Evolutionary conservation across 176 grass and related monocot species (phyloP).

Genomic region (Olyra latifolia): DNA sequence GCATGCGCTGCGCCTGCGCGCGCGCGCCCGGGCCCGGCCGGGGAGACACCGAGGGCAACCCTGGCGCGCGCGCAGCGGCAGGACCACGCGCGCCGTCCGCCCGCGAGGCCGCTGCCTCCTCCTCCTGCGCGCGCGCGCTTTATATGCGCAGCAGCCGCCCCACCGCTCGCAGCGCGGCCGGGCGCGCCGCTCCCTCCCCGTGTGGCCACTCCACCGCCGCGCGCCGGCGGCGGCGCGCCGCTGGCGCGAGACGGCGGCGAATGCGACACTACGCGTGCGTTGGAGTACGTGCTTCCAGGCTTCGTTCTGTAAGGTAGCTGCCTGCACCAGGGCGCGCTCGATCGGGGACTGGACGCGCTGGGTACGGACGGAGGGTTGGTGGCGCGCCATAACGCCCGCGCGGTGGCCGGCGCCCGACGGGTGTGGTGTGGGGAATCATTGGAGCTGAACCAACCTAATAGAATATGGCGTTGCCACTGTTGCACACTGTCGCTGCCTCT

Average conservation of each 20-base stretch:
- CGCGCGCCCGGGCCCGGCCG: neutral
- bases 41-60: slow-evolving; percentile 22
- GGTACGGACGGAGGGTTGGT: neutral
- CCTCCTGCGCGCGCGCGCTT: neutral
- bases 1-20: too few relatives aligned
- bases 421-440: neutral
- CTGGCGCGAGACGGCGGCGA: neutral
- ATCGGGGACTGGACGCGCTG: neutral
- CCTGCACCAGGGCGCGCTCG: neutral
- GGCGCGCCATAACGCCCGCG: neutral
- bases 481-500: neutral
- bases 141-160: neutral
- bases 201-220: too few relatives aligned
- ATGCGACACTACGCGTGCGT: neutral
- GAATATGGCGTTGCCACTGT: neutral
- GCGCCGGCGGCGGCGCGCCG: neutral
- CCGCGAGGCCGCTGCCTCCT: neutral
- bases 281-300: too few relatives aligned
- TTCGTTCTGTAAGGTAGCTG: neutral
- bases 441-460: neutral
- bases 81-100: neutral
- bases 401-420: neutral
- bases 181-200: neutral
- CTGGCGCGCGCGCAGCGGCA: neutral
- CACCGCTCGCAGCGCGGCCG: neutral